These are phyloP conservation scores for Stachybotrys elegans DNA, from an alignment of 2,329 filamentous ascomycete species.

Conservation along the genomic window DNA sequence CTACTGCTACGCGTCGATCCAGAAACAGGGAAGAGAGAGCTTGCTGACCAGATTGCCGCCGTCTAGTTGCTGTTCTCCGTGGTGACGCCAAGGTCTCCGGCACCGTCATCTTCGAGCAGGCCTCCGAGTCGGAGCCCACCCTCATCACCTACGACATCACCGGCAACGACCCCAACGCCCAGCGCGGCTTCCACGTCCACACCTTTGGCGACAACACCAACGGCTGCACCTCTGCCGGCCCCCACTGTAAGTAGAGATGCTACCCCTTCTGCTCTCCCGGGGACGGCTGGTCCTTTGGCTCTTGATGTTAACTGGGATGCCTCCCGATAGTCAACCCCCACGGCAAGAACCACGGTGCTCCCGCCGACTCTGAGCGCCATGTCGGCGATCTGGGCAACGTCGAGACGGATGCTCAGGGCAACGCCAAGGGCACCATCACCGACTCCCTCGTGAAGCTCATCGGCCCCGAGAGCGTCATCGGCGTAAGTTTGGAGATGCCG, in stretches of 20 bases:
- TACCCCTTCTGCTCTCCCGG: neutral
- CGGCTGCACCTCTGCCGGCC: conserved; percentile 95
- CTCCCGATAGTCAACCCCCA: conserved; percentile 77
- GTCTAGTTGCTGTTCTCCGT: conserved; percentile 86
- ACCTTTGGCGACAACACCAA: conserved; percentile 99
- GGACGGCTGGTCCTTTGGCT: neutral
- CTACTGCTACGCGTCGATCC: neutral
- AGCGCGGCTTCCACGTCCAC: conserved; percentile 98
- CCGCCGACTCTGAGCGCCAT: conserved; percentile 77
- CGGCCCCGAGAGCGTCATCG: conserved; percentile 89
- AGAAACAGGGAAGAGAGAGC: neutral
- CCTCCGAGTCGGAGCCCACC: conserved; percentile 73
- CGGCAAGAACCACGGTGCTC: conserved; percentile 87
- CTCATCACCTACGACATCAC: conserved; percentile 88
- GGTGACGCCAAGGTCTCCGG: conserved; percentile 95
- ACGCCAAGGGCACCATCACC: conserved; percentile 71
- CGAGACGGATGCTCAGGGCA: conserved; percentile 89
- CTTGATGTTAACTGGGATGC: neutral
- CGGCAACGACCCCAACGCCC: conserved; percentile 88
- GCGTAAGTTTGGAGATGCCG: conserved; percentile 50
- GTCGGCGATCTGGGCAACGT: conserved; percentile 98
- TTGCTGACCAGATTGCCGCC: conserved; percentile 15
- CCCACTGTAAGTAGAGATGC: conserved; percentile 91
- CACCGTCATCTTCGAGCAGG: conserved; percentile 93
- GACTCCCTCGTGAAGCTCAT: conserved; percentile 94